Conservation (phyloP, 202 grass and related monocot genomes). For the Dendrocalamus latiflorus region DNA sequence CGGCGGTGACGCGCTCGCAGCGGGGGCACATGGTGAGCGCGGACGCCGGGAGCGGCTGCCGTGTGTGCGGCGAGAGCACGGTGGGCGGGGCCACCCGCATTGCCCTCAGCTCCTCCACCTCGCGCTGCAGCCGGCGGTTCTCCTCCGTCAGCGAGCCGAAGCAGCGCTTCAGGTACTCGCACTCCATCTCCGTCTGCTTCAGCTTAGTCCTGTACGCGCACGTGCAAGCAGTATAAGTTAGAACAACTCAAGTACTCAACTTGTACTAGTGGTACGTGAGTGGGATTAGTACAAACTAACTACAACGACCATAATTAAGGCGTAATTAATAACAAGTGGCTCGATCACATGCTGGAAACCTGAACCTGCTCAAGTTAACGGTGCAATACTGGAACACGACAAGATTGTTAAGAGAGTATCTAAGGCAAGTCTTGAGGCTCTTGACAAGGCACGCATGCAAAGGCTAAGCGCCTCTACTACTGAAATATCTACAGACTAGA, state of each 20-base stretch:
- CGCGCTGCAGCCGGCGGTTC: conserved; percentile 84
- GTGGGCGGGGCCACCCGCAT: conserved; percentile 81
- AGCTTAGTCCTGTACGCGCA: conserved; percentile 74
- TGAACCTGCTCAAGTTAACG: neutral
- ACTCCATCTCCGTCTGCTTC: conserved; percentile 98
- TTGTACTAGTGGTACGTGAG: neutral
- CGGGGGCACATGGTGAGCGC: conserved; percentile 84
- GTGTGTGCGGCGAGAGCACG: conserved; percentile 82
- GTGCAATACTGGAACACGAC: neutral
- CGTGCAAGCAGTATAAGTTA: neutral
- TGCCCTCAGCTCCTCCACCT: conserved; percentile 93
- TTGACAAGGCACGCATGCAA: neutral
- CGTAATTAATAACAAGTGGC: neutral
- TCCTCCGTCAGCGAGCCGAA: conserved; percentile 93
- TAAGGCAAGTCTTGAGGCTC: neutral
- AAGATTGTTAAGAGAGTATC: neutral
- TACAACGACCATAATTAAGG: neutral
- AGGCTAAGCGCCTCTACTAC: neutral
- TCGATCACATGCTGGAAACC: neutral
- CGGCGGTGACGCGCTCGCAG: conserved; percentile 77
- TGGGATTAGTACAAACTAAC: neutral
- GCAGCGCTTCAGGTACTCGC: conserved; percentile 92
- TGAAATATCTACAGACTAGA: neutral
- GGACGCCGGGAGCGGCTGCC: conserved; percentile 77
- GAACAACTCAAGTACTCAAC: neutral